Conservation (phyloP, 192 early-diverging fungal species). For the Helicostylum pulchrum region DNA sequence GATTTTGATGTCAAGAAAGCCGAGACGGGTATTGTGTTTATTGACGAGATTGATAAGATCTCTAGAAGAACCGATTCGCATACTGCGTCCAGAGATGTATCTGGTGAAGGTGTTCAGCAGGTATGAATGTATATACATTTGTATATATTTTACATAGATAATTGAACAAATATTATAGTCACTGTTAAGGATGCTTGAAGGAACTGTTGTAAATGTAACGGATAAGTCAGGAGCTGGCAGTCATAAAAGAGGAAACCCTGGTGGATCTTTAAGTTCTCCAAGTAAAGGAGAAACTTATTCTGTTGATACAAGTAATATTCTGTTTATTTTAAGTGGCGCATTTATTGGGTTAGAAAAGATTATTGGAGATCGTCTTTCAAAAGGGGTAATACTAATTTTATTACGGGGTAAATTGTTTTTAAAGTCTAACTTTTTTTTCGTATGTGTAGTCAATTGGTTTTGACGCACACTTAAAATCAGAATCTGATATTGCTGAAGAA, state of each 20-base stretch:
- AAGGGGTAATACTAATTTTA: slow-evolving; percentile 44
- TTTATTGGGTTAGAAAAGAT: slow-evolving; percentile 86
- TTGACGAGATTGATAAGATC: slow-evolving; percentile 94
- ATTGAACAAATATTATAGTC: slow-evolving; percentile 26
- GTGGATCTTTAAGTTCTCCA: slow-evolving; percentile 32
- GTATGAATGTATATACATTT: slow-evolving; percentile 19
- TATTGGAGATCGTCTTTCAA: slow-evolving; percentile 70
- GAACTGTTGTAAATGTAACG: slow-evolving; percentile 82
- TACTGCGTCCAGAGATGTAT: slow-evolving; percentile 78
- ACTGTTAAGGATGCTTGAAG: slow-evolving; percentile 83
- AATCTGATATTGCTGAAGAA: slow-evolving; percentile 15
- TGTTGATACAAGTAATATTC: slow-evolving; percentile 87
- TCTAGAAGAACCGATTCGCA: slow-evolving; percentile 71
- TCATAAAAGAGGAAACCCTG: slow-evolving; percentile 20
- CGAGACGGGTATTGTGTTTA: slow-evolving; percentile 85
- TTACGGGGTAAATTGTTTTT: neutral
- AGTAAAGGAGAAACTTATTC: slow-evolving; percentile 79
- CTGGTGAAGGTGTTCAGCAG: slow-evolving; percentile 93
- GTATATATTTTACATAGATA: slow-evolving; percentile 3
- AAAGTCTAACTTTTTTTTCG: neutral
- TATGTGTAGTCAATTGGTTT: slow-evolving; percentile 71
- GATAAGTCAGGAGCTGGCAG: slow-evolving; percentile 67
- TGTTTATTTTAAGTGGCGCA: slow-evolving; percentile 87
- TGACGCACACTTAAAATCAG: slow-evolving; percentile 43
- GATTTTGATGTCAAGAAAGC: slow-evolving; percentile 85